Base-by-base conservation (phyloP, 2,329 filamentous ascomycete genomes). In the Trichoderma breve region DNA sequence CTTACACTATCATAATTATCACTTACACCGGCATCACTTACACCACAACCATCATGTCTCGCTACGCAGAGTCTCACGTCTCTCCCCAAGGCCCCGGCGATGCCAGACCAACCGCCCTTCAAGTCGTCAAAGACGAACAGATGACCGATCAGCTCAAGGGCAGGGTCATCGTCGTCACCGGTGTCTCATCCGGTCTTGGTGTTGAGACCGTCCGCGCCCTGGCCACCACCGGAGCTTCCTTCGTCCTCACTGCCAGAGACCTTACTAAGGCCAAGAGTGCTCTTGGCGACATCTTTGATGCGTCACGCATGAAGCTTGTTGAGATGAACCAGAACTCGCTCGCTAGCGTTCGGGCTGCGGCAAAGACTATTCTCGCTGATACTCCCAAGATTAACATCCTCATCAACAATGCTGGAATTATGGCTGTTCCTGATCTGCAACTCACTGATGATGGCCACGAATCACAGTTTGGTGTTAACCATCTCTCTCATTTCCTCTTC, bases 351-450 rank as follows among this genome's bases (percentile, higher is more conserved):
- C 74, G 74, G 3, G 30, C 72, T 2, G 80, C 81, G 0, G 81
- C 82, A 1, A 73, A 77, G 0, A 65, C 74, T 0, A 81, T 85
- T 66, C 51, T 78, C 0, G 66, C 77, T 0, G 73, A 79, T 14
- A 78, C 77, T 7, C 66, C 75, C 8, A 75, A 76, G 14, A 75
- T 86, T 4, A 84, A 83, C 73, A 80, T 85, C 36, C 77, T 86
- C 3, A 76, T 85, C 30, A 79, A 79, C 53, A 86, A 85, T 68
- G 84, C 83, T 0, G 84, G 84, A 0, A 78, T 84, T 53, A 82
- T 84, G 79, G 80, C 76, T 0, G 62, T 75, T 4, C 77, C 80
- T 1, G 58, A 72, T 9, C 43, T 73, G 15, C 30, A 69, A 12
- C 57, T 76, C 2, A 76, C 74, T 11, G 51, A 73, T 12, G 74